Conservation (phyloP, 2,329 filamentous ascomycete species). For the Claviceps pusilla region DNA sequence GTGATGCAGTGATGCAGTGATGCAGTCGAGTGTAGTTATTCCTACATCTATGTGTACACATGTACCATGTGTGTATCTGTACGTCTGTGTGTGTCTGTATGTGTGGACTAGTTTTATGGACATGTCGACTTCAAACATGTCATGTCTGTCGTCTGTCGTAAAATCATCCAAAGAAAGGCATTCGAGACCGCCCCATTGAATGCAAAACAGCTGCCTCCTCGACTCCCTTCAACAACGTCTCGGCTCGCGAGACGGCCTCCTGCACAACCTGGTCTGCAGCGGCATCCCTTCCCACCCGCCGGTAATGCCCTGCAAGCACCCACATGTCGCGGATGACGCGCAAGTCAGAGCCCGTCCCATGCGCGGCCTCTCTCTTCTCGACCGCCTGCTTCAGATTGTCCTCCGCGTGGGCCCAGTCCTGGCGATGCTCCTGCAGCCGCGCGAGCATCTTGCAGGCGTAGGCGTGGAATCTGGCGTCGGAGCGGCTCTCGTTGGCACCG, state of each 20-base stretch:
- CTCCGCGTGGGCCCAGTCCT: constrained; percentile 19
- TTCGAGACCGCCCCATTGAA: too few species aligned
- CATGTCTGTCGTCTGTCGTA: too few species aligned
- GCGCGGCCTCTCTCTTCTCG: constrained; percentile 20
- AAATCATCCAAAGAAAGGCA: too few species aligned
- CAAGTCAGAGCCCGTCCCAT: constrained; percentile 19
- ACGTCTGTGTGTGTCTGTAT: too few species aligned
- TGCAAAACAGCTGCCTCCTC: neutral
- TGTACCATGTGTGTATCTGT: too few species aligned
- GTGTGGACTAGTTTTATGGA: too few species aligned
- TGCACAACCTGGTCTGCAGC: constrained; percentile 15
- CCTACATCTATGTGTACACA: too few species aligned
- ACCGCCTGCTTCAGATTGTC: constrained; percentile 19
- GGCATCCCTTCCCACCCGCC: constrained; percentile 15
- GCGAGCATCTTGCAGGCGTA: constrained; percentile 25
- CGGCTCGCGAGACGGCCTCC: constrained; percentile 20
- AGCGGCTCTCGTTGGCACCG: constrained; percentile 9
- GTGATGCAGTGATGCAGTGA: too few species aligned
- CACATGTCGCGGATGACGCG: constrained; percentile 25
- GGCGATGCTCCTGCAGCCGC: constrained; percentile 17
- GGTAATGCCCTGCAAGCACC: constrained; percentile 21
- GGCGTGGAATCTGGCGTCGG: constrained; percentile 22
- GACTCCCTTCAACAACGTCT: constrained; percentile 12
- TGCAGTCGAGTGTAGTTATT: too few species aligned
- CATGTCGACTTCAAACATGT: too few species aligned